Evolutionary conservation across 257 asterid species (phyloP), one percentile per base, ranked within the genome.

Genomic region (Cinchona pubescens): DNA sequence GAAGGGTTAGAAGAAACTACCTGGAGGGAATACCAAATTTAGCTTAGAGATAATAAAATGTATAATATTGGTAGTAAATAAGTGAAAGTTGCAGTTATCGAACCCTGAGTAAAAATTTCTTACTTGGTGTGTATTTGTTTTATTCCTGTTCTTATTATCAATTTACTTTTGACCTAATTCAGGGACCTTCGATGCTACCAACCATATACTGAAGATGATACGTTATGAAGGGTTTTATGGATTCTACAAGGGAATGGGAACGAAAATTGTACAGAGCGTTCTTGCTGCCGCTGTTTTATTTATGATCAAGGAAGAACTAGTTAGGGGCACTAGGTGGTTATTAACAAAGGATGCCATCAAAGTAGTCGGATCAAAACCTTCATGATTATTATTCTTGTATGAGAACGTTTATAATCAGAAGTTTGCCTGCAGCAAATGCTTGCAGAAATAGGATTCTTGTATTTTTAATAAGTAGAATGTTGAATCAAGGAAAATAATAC

Each of bases 261-360:
- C 99, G 9, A 95, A 95, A 83, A 90, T 95, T 6, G 96, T 91
- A 7, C 99, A 92, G 80, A 92, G 99, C 63, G 96, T 95, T 76
- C 91, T 95, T 69, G 99, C 98, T 23, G 99, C 96, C 51, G 99
- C 99, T 25, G 90, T 95, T 75, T 84, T 95, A 69, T 95, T 95
- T 90, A 95, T 91, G 99, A 90, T 95, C 5, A 95, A 95, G 86
- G 99, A 95, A 76, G 99, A 95, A 85, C 97, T 95, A 14, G 97
- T 95, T 13, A 79, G 66, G 84, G 94, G 96, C 49, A 85, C 92
- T 84, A 84, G 96, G 73, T 86, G 96, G 98, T 82, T 92, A 82
- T 79, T 95, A 76, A 88, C 91, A 32, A 84, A 75, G 59, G 80
- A 75, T 42, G 56, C 84, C 14, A 56, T 21, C 64, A 75, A 71